phyloP scores from a whole-genome alignment of 106 monocot species.

The Allium fistulosum region DNA sequence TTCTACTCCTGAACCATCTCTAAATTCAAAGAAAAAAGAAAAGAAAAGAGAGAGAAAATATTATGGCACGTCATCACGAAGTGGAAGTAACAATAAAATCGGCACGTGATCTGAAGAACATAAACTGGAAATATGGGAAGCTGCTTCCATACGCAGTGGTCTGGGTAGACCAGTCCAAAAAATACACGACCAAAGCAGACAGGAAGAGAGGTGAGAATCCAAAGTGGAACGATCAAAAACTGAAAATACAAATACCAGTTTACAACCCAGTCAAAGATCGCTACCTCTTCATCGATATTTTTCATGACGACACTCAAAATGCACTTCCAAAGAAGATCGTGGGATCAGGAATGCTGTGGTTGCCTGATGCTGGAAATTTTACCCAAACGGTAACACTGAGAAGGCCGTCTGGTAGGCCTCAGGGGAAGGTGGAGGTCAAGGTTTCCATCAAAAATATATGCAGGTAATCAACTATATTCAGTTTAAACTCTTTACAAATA shows the following conservation, averaged over 20 bases:
- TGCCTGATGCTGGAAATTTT: slow-evolving; percentile 38
- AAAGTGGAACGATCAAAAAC: slow-evolving; percentile 54
- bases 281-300: slow-evolving; percentile 60
- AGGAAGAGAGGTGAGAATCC: slow-evolving; percentile 31
- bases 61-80: slow-evolving; percentile 34
- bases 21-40: no score
- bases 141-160: slow-evolving; percentile 60
- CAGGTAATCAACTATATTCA: not conserved
- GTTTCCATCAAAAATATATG: slow-evolving; percentile 33
- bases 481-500: no score
- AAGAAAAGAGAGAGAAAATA: no score
- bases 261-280: slow-evolving; percentile 26
- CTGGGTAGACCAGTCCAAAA: slow-evolving; percentile 54
- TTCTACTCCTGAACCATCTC: no score
- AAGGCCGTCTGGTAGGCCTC: slow-evolving; percentile 79
- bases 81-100: slow-evolving; percentile 47
- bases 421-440: slow-evolving; percentile 48
- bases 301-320: slow-evolving; percentile 40
- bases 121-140: slow-evolving; percentile 68
- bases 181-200: slow-evolving; percentile 66
- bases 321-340: slow-evolving; percentile 50
- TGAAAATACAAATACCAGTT: slow-evolving; percentile 31
- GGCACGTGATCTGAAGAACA: slow-evolving; percentile 73
- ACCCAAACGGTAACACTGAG: slow-evolving; percentile 37
- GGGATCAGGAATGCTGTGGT: slow-evolving; percentile 64